Percentiles rank a stretch among this genome's conserved stretches.
phyloP scores from a whole-genome alignment of 2,329 filamentous ascomycete species.

The Epichloe sylvatica region DNA sequence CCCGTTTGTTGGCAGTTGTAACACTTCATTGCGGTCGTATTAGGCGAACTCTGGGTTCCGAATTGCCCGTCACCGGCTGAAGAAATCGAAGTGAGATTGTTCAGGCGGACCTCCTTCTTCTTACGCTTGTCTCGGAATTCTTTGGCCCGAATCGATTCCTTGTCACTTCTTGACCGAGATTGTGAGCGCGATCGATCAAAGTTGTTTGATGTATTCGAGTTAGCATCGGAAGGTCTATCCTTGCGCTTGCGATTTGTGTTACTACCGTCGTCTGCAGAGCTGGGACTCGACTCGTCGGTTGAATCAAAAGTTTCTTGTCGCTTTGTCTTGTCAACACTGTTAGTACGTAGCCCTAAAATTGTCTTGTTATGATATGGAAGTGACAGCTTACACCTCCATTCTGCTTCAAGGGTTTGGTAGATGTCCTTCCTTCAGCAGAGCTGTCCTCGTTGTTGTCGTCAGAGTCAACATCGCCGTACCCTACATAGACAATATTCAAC shows the following conservation, averaged over 20 bases:
- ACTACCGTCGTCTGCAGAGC: constrained; percentile 12
- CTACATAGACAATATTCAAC: constrained; percentile 45
- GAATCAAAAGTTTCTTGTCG: constrained; percentile 12
- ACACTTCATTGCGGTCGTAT: constrained; percentile 29
- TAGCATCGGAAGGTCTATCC: constrained; percentile 14
- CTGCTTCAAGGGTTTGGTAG: constrained; percentile 18
- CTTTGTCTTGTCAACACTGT: background rate
- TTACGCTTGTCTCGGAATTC: constrained; percentile 44
- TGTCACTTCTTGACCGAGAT: constrained; percentile 15
- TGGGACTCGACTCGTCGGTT: constrained; percentile 11
- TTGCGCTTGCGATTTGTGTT: constrained; percentile 13
- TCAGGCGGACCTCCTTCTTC: constrained; percentile 54
- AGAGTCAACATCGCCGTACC: constrained; percentile 36
- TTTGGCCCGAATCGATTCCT: constrained; percentile 22
- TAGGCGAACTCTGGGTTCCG: constrained; percentile 8
- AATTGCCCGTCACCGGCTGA: constrained; percentile 14
- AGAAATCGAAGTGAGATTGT: constrained; percentile 50
- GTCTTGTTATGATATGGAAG: background rate
- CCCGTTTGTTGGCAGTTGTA: constrained; percentile 48
- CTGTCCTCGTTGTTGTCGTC: constrained; percentile 22
- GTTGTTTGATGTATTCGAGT: constrained; percentile 8
- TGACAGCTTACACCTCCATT: constrained; percentile 13
- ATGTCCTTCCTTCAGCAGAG: constrained; percentile 22
- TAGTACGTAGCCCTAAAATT: background rate
- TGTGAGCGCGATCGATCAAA: constrained; percentile 19